Conservation (phyloP, 257 asterid species). For the Primulina tabacum region DNA sequence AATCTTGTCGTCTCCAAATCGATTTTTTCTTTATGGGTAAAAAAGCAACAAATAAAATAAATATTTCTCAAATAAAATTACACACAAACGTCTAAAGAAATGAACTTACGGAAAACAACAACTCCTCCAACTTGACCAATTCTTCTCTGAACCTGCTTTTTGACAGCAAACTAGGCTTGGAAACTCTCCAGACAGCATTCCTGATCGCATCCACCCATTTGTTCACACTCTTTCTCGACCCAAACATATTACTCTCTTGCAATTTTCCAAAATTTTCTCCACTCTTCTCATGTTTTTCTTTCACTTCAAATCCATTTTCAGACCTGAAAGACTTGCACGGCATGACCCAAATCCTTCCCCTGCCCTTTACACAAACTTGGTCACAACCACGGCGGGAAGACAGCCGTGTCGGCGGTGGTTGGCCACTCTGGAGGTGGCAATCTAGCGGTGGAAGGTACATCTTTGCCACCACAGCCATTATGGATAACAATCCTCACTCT, state of each 20-base stretch:
- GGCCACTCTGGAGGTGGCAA: slow-evolving; percentile 42
- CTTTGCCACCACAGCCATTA: slow-evolving; percentile 58
- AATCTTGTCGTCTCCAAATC: not conserved
- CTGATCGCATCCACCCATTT: slow-evolving; percentile 47
- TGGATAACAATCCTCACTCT: not conserved
- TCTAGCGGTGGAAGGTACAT: slow-evolving; percentile 58
- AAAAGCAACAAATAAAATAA: not conserved
- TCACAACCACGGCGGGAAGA: slow-evolving; percentile 33
- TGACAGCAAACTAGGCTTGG: slow-evolving; percentile 78
- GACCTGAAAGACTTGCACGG: slow-evolving; percentile 73
- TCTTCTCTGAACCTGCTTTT: slow-evolving; percentile 43
- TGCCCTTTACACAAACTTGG: slow-evolving; percentile 35
- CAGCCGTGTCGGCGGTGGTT: slow-evolving; percentile 32
- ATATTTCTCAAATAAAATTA: not conserved
- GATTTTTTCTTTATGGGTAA: not conserved
- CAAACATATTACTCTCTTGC: slow-evolving; percentile 19
- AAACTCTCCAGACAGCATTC: slow-evolving; percentile 70
- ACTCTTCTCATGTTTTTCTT: slow-evolving; percentile 24
- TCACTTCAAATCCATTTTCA: slow-evolving; percentile 36
- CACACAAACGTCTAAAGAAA: not conserved
- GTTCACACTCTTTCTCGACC: slow-evolving; percentile 28
- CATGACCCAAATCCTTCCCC: slow-evolving; percentile 32
- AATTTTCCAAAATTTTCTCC: slow-evolving; percentile 20
- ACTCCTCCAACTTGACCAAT: slow-evolving; percentile 68
- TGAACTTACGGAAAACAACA: slow-evolving; percentile 57